Base-by-base conservation (phyloP, 2,329 filamentous ascomycete species). In the Penicillium sumatraense region DNA sequence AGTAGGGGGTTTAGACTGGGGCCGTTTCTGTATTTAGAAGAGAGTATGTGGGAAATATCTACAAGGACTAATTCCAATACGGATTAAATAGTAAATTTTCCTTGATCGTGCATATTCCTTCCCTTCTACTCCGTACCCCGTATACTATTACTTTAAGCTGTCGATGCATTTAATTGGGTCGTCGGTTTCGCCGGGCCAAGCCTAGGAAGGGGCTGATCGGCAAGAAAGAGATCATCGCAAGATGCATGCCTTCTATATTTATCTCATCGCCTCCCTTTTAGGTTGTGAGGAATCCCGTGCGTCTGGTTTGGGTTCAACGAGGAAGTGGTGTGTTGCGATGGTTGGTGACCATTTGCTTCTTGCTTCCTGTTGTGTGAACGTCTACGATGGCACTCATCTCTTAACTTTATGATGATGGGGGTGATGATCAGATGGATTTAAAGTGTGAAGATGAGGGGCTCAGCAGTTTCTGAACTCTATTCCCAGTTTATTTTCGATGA, bases 171-270 rank as follows among this genome's bases (percentile, higher is more conserved):
- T 31, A 13, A 23, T 46, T 46, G 42, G 18, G 5, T 31, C 26
- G 9, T 21, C 27, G 42, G 42, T 6, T 46, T 29, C 26, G 11
- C 16, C 21, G 36, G 13, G 35, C n/a, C 36, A 50, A 21, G 24
- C 42, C 42, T 14, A 40, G 23, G 20, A 40, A 26, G 35, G 21
- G 33, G 33, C 10, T 49, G 47, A 49, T 49, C 47, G 47, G 47
- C 47, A 24, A 40, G 26, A 40, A 40, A 29, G 21, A 24, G 47
- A 11, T 36, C 18, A 16, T 26, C 33, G 14, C 31, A 13, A 20
- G 6, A 6, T 49, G 20, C 35, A 40, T 27, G 36, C 18, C 21
- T 29, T 49, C 47, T 49, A 49, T 20, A 49, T 49, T 49, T 49
- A 49, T 49, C 47, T 3, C 33, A 29, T 26, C 16, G 11, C 3